Conservation (phyloP, 2,329 filamentous ascomycete genomes). For the Calonectria crousiana region DNA sequence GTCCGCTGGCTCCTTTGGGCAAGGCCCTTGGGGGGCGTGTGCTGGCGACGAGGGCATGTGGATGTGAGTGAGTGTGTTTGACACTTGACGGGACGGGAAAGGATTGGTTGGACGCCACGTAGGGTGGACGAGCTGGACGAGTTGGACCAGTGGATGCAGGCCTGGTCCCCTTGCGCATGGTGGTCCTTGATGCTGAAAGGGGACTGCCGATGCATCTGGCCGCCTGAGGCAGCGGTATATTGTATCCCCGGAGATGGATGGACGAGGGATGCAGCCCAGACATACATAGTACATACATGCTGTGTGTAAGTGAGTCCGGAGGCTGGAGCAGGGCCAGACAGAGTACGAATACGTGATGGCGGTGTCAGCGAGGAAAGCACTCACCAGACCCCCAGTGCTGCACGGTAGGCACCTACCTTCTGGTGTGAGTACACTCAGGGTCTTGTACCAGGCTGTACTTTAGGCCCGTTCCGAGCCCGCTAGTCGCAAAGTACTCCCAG, state of each 20-base stretch:
- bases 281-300: not conserved
- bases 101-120: slow-evolving; percentile 29
- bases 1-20: not conserved
- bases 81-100: slow-evolving; percentile 32
- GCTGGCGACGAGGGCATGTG: slow-evolving; percentile 2
- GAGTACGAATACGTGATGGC: slow-evolving; percentile 29
- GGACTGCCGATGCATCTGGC: not conserved
- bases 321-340: slow-evolving; percentile 17
- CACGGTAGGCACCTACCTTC: not conserved
- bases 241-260: not conserved
- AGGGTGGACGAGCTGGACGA: not conserved
- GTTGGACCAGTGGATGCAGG: not conserved
- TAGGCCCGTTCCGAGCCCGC: not conserved
- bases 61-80: slow-evolving; percentile 22
- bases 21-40: slow-evolving; percentile 1
- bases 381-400: not conserved
- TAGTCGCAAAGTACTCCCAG: slow-evolving; percentile 7
- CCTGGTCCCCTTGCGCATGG: not conserved
- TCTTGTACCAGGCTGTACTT: slow-evolving; percentile 22
- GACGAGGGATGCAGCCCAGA: not conserved
- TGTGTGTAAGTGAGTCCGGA: not conserved
- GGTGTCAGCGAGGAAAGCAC: slow-evolving; percentile 16
- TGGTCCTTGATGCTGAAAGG: not conserved
- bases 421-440: slow-evolving; percentile 14
- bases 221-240: not conserved